Base-by-base conservation (phyloP, 129 eudicot species). In the Arctium minus region DNA sequence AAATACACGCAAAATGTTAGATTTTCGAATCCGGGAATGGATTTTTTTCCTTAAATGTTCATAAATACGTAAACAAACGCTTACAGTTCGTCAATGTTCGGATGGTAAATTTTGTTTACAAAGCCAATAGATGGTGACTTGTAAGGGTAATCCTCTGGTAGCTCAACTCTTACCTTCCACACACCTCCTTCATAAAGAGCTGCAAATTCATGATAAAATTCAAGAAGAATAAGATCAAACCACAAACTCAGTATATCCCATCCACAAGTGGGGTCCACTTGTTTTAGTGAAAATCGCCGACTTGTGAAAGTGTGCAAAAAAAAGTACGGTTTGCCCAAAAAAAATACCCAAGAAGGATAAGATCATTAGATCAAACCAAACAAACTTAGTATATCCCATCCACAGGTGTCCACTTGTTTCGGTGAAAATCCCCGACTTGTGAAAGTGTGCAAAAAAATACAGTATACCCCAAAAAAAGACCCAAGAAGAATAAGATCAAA, bases 71-170 rank as follows among this genome's bases (percentile, higher is more conserved):
- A 13, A 48, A 67, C 39, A 0, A 35, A 7, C 22, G 83, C 92
- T 88, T 83, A 93, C 97, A 79, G 83, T 80, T 88, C 92, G 72
- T 91, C 97, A 50, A 93, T 88, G 79, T 93, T 93, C 6, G 97
- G 97, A 87, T 93, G 97, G 86, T 93, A 93, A 18, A 93, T 91
- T 81, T 83, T 88, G 85, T 91, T 91, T 69, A 85, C 79, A 73
- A 93, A 93, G 8, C 90, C 91, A 65, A 93, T 83, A 11, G 93
- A 93, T 70, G 97, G 97, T 79, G 97, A 88, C 53, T 91, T 88
- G 72, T 93, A 91, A 0, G 96, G 97, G 72, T 93, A 93, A 84
- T 92, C 91, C 81, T 93, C 96, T n/a, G 97, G 96, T 64, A 93
- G 97, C 88, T 88, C 93, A 72, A 93, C 97, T 74, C 93, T 88